These are phyloP conservation scores for Apiospora aurea DNA, from an alignment of 2,329 filamentous ascomycete genomes.

Conservation along the genomic window DNA sequence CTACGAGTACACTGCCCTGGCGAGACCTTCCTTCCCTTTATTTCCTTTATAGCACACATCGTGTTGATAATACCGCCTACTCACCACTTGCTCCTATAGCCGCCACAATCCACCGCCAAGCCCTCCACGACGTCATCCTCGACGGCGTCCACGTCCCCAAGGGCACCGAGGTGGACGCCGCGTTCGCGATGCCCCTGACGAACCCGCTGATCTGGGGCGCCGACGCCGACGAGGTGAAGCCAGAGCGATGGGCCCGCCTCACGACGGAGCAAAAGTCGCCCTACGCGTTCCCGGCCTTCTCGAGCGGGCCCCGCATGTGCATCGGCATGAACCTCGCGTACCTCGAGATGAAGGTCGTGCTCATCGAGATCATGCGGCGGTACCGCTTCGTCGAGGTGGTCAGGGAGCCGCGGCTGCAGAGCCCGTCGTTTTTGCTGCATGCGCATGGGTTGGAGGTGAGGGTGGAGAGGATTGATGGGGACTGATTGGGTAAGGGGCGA, in stretches of 20 bases:
- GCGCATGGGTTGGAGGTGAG: background rate
- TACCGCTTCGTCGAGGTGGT: constrained; percentile 36
- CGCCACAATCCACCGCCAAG: constrained; percentile 32
- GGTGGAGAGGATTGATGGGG: background rate
- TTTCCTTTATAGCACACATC: background rate
- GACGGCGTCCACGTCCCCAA: constrained; percentile 36
- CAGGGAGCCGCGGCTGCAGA: background rate
- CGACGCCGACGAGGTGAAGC: constrained; percentile 32
- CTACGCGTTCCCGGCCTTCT: constrained; percentile 38
- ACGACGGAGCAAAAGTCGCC: constrained; percentile 38
- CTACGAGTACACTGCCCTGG: constrained; percentile 44
- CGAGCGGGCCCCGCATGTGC: constrained; percentile 39
- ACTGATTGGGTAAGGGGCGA: background rate
- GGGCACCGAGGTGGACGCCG: constrained; percentile 36
- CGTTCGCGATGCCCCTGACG: constrained; percentile 32
- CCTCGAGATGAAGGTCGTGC: constrained; percentile 35
- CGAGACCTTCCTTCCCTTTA: constrained; percentile 27
- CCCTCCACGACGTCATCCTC: constrained; percentile 34
- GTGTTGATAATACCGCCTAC: background rate
- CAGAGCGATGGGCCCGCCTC: constrained; percentile 34
- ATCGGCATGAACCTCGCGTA: constrained; percentile 37
- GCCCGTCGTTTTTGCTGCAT: background rate
- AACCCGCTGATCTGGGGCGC: constrained; percentile 35
- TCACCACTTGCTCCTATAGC: background rate
- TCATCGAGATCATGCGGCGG: constrained; percentile 35